Evolutionary conservation across 2,329 filamentous ascomycete species (phyloP).

Genomic region (Apiospora hydei): DNA sequence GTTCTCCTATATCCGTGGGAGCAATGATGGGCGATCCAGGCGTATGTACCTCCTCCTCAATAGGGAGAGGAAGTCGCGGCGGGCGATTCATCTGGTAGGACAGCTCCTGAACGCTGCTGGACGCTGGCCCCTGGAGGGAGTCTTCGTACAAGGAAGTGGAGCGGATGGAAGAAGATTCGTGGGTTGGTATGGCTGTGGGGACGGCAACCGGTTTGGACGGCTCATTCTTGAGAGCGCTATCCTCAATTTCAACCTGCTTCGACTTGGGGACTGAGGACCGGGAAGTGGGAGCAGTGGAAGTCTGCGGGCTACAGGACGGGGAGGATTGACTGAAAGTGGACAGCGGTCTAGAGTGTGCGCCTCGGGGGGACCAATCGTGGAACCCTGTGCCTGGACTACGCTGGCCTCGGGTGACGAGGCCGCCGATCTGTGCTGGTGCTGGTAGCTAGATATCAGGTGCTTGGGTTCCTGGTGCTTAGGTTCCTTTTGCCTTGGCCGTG

Average conservation of each 20-base stretch:
- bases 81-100: constrained; percentile 71
- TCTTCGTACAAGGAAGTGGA: constrained; percentile 46
- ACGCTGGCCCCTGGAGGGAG: constrained; percentile 54
- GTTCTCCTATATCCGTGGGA: constrained; percentile 64
- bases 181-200: constrained; percentile 44
- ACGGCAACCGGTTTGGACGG: constrained; percentile 68
- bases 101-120: constrained; percentile 68
- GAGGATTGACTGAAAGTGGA: constrained; percentile 52
- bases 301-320: constrained; percentile 43
- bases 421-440: constrained; percentile 56
- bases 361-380: constrained; percentile 54
- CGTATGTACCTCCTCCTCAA: constrained; percentile 88
- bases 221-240: constrained; percentile 36
- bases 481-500: constrained; percentile 49
- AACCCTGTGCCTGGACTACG: constrained; percentile 66
- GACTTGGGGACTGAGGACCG: constrained; percentile 38
- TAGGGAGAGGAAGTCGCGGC: constrained; percentile 88
- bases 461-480: constrained; percentile 59
- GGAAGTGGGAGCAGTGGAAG: constrained; percentile 39
- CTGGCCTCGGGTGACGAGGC: constrained; percentile 67
- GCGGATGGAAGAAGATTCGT: constrained; percentile 40
- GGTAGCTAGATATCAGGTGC: constrained; percentile 63
- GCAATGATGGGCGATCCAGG: constrained; percentile 90
- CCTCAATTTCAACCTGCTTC: constrained; percentile 45
- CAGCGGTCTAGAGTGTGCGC: constrained; percentile 57